These are phyloP conservation scores for Castanea crenata DNA, from an alignment of 306 rosid genomes.

Conservation along the genomic window DNA sequence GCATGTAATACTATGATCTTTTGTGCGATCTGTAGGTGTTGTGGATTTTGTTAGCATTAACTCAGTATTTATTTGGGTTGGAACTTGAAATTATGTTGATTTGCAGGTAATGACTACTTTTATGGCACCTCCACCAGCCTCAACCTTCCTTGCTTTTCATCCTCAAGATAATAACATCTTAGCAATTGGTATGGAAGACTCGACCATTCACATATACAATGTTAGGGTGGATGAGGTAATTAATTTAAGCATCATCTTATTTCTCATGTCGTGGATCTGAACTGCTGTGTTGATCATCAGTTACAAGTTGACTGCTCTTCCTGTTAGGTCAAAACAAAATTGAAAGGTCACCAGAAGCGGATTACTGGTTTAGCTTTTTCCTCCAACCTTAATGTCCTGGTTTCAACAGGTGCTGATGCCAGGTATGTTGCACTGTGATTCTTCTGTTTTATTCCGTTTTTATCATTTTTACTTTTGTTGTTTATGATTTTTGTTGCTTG, in stretches of 20 bases:
- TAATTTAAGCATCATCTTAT: background rate
- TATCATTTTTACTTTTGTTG: background rate
- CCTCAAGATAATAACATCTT: conserved; percentile 90
- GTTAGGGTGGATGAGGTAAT: conserved; percentile 80
- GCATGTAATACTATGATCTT: background rate
- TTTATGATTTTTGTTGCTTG: background rate
- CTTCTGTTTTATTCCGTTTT: conserved; percentile 16
- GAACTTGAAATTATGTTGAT: conserved; percentile 8
- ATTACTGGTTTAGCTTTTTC: conserved; percentile 86
- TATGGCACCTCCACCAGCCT: conserved; percentile 77
- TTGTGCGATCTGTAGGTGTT: background rate
- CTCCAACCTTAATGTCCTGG: conserved; percentile 59
- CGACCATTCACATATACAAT: conserved; percentile 77
- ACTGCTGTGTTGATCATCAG: conserved; percentile 12
- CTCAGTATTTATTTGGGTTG: background rate
- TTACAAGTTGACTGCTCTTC: conserved; percentile 1
- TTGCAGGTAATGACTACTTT: conserved; percentile 83
- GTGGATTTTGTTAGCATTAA: background rate
- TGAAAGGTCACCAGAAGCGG: conserved; percentile 78
- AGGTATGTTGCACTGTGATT: conserved; percentile 40
- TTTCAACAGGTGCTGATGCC: conserved; percentile 91
- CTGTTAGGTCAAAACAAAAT: conserved; percentile 65
- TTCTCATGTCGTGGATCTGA: background rate
- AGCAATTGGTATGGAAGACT: conserved; percentile 93
- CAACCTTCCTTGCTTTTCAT: conserved; percentile 77